Percentiles rank a stretch among this genome's conserved stretches.
Conservation (phyloP, 2,329 filamentous ascomycete species). For the Diaporthe aspalathi region DNA sequence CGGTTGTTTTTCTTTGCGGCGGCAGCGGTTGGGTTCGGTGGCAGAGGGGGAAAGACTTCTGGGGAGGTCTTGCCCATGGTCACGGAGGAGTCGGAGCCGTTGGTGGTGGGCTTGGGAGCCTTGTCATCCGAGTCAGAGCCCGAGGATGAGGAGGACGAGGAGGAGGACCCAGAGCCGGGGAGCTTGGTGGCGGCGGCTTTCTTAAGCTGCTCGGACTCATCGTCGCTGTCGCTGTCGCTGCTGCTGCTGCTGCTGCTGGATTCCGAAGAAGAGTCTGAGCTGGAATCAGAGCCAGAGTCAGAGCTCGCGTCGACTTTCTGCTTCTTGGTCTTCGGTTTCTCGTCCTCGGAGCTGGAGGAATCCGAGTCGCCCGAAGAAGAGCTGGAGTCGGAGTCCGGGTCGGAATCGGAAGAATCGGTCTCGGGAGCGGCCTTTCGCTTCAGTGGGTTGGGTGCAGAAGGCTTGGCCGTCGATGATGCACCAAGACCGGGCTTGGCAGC, state of each 20-base stretch:
- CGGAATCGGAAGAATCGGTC: constrained; percentile 52
- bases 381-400: constrained; percentile 50
- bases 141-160: constrained; percentile 55
- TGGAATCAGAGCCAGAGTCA: constrained; percentile 46
- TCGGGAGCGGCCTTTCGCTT: constrained; percentile 66
- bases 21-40: constrained; percentile 58
- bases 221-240: constrained; percentile 42
- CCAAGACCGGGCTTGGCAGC: constrained; percentile 42
- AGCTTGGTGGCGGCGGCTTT: constrained; percentile 46
- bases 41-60: constrained; percentile 60
- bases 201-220: constrained; percentile 39
- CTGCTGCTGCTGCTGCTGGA: constrained; percentile 47
- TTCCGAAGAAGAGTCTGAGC: constrained; percentile 53
- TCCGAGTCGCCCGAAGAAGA: constrained; percentile 46
- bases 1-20: constrained; percentile 52
- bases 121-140: constrained; percentile 54
- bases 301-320: constrained; percentile 56
- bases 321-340: constrained; percentile 65
- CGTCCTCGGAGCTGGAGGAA: constrained; percentile 59
- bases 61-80: constrained; percentile 67
- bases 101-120: constrained; percentile 42
- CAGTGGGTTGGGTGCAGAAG: constrained; percentile 52
- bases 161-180: constrained; percentile 51
- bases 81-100: constrained; percentile 54
- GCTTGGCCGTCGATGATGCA: constrained; percentile 45